phyloP scores from a whole-genome alignment of 306 rosid genomes.

The Begonia masoniana region DNA sequence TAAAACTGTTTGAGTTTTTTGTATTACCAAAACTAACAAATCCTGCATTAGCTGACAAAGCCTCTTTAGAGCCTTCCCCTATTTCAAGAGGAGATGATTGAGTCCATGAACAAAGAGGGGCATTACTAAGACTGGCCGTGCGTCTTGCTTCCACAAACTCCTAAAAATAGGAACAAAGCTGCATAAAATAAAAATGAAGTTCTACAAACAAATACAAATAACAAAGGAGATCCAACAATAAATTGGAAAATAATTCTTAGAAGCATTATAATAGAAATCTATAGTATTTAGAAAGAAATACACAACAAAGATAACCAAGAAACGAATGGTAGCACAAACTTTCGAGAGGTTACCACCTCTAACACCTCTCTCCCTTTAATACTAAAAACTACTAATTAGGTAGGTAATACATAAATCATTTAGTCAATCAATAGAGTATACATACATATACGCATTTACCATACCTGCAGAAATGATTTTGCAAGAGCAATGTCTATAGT shows the following conservation, averaged over 20 bases:
- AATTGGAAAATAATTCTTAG: no score
- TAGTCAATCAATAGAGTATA: neutral
- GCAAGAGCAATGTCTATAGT: constrained; percentile 82
- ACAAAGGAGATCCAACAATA: no score
- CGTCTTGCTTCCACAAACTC: constrained; percentile 98
- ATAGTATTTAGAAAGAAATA: no score
- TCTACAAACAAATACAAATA: no score
- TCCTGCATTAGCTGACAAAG: constrained; percentile 86
- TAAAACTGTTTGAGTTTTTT: constrained; percentile 7
- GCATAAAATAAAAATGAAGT: neutral
- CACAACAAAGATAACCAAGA: no score
- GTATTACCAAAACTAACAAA: constrained; percentile 84
- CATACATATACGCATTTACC: neutral
- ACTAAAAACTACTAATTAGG: no score
- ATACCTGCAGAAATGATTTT: constrained; percentile 93
- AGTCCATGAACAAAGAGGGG: constrained; percentile 89
- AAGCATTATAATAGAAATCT: no score
- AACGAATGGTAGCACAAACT: no score
- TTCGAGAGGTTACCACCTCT: no score
- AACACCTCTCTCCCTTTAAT: no score
- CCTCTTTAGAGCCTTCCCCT: constrained; percentile 54
- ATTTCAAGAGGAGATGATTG: constrained; percentile 63
- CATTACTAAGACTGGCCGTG: constrained; percentile 63
- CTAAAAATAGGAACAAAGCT: constrained; percentile 24
- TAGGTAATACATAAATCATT: neutral